Base-by-base conservation (phyloP, 306 rosid genomes). In the Echinosophora koreensis region DNA sequence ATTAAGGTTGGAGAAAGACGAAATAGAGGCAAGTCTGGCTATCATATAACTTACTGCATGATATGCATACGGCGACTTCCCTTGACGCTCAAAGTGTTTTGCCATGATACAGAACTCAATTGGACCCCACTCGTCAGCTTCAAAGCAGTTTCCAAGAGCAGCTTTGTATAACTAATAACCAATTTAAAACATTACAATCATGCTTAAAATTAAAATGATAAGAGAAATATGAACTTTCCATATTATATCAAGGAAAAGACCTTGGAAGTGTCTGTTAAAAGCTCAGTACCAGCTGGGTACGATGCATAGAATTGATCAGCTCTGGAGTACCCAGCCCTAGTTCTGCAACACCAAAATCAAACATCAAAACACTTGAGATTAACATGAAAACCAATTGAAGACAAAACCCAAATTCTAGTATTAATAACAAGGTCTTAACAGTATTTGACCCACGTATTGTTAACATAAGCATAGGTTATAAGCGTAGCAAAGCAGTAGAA, bases 211-310 rank as follows among this genome's bases (percentile, higher is more conserved):
- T 13, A 56, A 79, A 71, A 46, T 44, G 27, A 46, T 17, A 79
- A 78, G 13, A 60, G n/a, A n/a, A 39, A 10, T n/a, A 57, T 3
- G 22, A 39, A 62, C 11, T 58, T 51, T 35, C 58, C 12, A 52
- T 49, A 35, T 49, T 11, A 61, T 8, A 28, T 2, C 37, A 69
- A 1, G 50, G 69, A 3, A 22, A 77, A 71, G n/a, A 74, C 98
- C 97, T 92, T 92, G 34, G 91, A 59, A 0, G 92, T 85, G 82
- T 95, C 98, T 0, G 96, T 89, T 84, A 95, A 73, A 74, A 92
- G 97, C 87, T 95, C 97, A 8, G 97, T 92, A 80, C 98, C 96
- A 65, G 96, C 97, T 0, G 98, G 97, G 82, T 92, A 95, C 7
- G 97, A 89, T 13, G 98, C 97, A 78, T 95, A 95, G 86, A 80